These are phyloP conservation scores for Talaromyces albobiverticillius DNA, from an alignment of 2,329 filamentous ascomycete species.

Conservation along the genomic window DNA sequence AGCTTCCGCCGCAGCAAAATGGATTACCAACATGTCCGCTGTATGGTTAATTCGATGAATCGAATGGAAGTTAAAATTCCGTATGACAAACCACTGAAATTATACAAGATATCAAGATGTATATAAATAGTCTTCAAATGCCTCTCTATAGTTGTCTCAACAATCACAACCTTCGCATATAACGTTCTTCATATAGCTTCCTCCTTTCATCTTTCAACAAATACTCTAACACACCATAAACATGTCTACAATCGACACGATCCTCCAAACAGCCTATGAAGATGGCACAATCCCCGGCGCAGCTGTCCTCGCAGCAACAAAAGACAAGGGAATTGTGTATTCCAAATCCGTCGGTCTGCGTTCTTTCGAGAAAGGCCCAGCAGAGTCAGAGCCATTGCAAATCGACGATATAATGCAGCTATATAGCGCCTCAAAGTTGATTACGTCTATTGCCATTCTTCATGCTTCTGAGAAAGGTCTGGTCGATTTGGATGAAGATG, in stretches of 20 bases:
- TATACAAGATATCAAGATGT: too few relatives aligned
- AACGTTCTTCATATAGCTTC: too few relatives aligned
- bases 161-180: too few relatives aligned
- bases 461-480: slow-evolving; percentile 7
- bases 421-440: slow-evolving; percentile 4
- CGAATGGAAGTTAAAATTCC: too few relatives aligned
- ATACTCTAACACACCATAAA: not conserved
- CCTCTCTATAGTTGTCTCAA: too few relatives aligned
- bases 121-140: too few relatives aligned
- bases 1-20: too few relatives aligned
- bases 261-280: not conserved
- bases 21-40: too few relatives aligned
- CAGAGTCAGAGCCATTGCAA: not conserved
- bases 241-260: not conserved
- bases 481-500: slow-evolving; percentile 8
- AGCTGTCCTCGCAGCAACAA: slow-evolving; percentile 6
- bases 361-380: not conserved
- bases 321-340: slow-evolving; percentile 4
- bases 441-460: slow-evolving; percentile 8
- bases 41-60: too few relatives aligned
- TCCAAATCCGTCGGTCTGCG: slow-evolving; percentile 9
- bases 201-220: too few relatives aligned
- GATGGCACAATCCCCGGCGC: slow-evolving; percentile 5
- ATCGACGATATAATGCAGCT: slow-evolving; percentile 7
- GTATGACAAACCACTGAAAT: too few relatives aligned